A percentile compares a stretch with the other conserved stretches of the same genome.
Evolutionary conservation across 352 stramenopile genomes (phyloP).

Genomic region (Plasmopara halstedii): DNA sequence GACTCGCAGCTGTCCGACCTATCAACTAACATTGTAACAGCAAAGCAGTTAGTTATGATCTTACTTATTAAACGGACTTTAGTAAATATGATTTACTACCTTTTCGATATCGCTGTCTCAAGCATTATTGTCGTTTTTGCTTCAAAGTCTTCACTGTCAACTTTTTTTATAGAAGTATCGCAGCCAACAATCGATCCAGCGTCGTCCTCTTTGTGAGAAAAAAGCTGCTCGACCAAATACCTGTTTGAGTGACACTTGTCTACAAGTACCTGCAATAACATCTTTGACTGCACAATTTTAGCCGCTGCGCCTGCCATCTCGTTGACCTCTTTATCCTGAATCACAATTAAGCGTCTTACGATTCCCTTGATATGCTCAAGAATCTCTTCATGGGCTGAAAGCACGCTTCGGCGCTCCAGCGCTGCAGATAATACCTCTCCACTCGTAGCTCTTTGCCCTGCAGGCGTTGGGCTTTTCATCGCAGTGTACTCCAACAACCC

Average conservation of each 20-base stretch:
- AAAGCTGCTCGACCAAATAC: conserved; percentile 45
- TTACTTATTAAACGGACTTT: conserved; percentile 9
- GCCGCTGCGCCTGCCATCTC: conserved; percentile 5
- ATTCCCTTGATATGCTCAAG: conserved; percentile 60
- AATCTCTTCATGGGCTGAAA: conserved; percentile 67
- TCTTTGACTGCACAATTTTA: conserved; percentile 7
- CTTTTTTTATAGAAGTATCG: conserved; percentile 16
- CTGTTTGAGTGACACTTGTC: conserved; percentile 44
- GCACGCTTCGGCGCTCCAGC: conserved; percentile 53
- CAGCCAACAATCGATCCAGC: conserved; percentile 16
- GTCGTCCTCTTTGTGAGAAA: conserved; percentile 47
- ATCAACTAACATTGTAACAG: conserved; percentile 4
- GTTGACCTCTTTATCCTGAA: conserved; percentile 22
- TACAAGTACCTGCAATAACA: conserved; percentile 45
- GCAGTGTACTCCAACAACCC: conserved; percentile 44
- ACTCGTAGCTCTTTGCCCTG: conserved; percentile 16
- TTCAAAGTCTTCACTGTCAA: conserved; percentile 11
- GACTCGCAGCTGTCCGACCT: conserved; percentile 10
- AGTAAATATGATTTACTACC: not conserved
- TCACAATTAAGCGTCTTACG: conserved; percentile 36
- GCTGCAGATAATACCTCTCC: conserved; percentile 37
- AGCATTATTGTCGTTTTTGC: conserved; percentile 20
- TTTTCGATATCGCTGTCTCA: not conserved
- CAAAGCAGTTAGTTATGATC: not conserved
- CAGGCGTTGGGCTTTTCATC: conserved; percentile 17